Conservation (phyloP, 2,329 filamentous ascomycete genomes). For the Colletotrichum godetiae region DNA sequence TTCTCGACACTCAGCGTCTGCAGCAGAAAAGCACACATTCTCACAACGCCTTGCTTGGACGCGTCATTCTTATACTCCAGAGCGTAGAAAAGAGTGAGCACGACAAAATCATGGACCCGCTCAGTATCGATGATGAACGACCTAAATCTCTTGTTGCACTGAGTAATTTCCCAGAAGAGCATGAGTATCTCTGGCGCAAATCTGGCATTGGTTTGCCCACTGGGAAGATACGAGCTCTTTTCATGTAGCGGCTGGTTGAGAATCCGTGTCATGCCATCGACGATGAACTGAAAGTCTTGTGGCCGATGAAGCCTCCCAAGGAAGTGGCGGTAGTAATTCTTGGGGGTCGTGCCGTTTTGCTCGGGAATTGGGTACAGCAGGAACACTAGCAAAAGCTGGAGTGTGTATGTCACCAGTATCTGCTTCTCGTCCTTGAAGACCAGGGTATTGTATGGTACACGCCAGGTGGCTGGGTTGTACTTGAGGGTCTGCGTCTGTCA, state of each 20-base stretch:
- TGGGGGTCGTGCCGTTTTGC: constrained; percentile 72
- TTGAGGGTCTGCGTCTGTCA: constrained; percentile 78
- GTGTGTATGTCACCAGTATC: constrained; percentile 88
- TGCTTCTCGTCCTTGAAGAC: constrained; percentile 93
- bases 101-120: constrained; percentile 90
- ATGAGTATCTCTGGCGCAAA: constrained; percentile 97
- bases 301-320: constrained; percentile 89
- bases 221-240: constrained; percentile 88
- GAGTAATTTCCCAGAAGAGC: constrained; percentile 96
- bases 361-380: constrained; percentile 91
- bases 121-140: constrained; percentile 98
- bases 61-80: constrained; percentile 88
- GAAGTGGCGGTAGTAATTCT: constrained; percentile 95
- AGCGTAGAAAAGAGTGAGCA: constrained; percentile 91
- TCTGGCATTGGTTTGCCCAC: constrained; percentile 81
- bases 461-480: constrained; percentile 95
- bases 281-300: constrained; percentile 97
- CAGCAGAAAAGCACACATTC: constrained; percentile 97
- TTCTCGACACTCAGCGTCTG: constrained; percentile 95
- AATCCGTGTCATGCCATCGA: constrained; percentile 92
- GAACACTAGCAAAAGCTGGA: constrained; percentile 89
- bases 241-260: constrained; percentile 93
- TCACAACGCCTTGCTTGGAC: constrained; percentile 89
- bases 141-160: constrained; percentile 97
- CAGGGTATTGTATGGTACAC: constrained; percentile 91